Evolutionary conservation across 2,329 filamentous ascomycete genomes (phyloP).

Genomic region (Pseudogymnoascus sp.): DNA sequence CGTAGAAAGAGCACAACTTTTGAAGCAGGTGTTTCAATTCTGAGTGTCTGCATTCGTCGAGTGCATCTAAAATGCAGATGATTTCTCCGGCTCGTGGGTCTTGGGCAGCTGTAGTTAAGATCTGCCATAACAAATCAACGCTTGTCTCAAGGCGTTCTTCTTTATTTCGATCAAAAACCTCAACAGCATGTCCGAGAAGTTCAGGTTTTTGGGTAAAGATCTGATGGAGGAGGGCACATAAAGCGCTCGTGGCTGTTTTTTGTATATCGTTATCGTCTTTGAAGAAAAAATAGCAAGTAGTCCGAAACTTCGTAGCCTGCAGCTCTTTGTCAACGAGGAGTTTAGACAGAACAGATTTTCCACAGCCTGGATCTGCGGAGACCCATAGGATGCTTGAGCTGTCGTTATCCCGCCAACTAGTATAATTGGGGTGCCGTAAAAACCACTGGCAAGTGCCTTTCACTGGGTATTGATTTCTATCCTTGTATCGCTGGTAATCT

Average conservation of each 20-base stretch:
- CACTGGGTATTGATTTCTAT: slow-evolving; percentile 21
- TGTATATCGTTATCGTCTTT: slow-evolving; percentile 30
- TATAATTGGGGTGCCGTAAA: slow-evolving; percentile 26
- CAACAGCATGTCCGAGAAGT: slow-evolving; percentile 29
- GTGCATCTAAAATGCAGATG: slow-evolving; percentile 32
- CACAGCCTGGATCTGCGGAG: slow-evolving; percentile 34
- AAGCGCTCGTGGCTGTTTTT: slow-evolving; percentile 28
- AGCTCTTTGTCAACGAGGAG: slow-evolving; percentile 27
- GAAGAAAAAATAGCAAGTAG: slow-evolving; percentile 38
- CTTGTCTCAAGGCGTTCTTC: slow-evolving; percentile 23
- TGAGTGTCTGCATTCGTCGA: slow-evolving; percentile 31
- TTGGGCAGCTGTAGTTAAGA: slow-evolving; percentile 24
- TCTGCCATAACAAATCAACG: slow-evolving; percentile 27
- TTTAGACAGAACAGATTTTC: slow-evolving; percentile 32
- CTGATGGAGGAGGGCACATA: slow-evolving; percentile 36
- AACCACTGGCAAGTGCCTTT: slow-evolving; percentile 29
- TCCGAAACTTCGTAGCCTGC: slow-evolving; percentile 12
- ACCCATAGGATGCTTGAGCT: slow-evolving; percentile 28
- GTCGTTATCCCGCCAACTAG: slow-evolving; percentile 22
- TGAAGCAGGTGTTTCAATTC: slow-evolving; percentile 21
- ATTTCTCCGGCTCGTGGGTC: slow-evolving; percentile 26
- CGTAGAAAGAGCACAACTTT: neutral
- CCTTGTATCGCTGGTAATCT: slow-evolving; percentile 29
- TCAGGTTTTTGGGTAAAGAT: slow-evolving; percentile 27
- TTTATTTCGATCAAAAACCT: slow-evolving; percentile 18